These are phyloP conservation scores for Trichoderma afroharzianum DNA, from an alignment of 2,329 filamentous ascomycete genomes.

Conservation along the genomic window DNA sequence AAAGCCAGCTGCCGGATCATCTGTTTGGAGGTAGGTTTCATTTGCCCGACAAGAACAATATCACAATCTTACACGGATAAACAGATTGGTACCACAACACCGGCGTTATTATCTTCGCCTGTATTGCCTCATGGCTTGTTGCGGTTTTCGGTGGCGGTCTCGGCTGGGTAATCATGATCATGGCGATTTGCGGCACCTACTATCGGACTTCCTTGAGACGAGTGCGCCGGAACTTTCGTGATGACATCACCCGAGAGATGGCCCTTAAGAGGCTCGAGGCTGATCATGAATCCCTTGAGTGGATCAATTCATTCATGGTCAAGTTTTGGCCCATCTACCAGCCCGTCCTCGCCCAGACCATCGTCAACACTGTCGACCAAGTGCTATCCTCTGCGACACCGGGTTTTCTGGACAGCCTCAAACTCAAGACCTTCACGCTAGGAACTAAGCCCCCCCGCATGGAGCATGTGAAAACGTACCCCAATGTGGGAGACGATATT, in stretches of 20 bases:
- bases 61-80: neutral
- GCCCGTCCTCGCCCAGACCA: conserved; percentile 84
- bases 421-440: conserved; percentile 88
- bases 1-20: conserved; percentile 79
- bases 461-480: conserved; percentile 98
- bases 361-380: conserved; percentile 93
- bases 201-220: conserved; percentile 93
- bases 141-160: conserved; percentile 87
- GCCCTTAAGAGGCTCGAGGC: conserved; percentile 82
- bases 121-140: conserved; percentile 83
- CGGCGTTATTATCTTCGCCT: conserved; percentile 89
- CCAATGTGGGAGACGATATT: conserved; percentile 89
- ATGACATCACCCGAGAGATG: conserved; percentile 88
- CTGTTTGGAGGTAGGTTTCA: conserved; percentile 72
- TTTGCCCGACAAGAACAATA: neutral
- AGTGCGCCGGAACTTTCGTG: conserved; percentile 90
- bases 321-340: conserved; percentile 99
- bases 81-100: conserved; percentile 99
- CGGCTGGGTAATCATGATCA: conserved; percentile 88
- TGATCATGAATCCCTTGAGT: conserved; percentile 89
- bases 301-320: conserved; percentile 98
- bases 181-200: conserved; percentile 90
- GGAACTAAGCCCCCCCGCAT: conserved; percentile 93
- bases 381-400: conserved; percentile 90
- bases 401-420: conserved; percentile 86